Percentiles rank a stretch among this genome's conserved stretches.
Conservation (phyloP, 1,139 yeast species). For the Spencermartinsiella ligniputridi region DNA sequence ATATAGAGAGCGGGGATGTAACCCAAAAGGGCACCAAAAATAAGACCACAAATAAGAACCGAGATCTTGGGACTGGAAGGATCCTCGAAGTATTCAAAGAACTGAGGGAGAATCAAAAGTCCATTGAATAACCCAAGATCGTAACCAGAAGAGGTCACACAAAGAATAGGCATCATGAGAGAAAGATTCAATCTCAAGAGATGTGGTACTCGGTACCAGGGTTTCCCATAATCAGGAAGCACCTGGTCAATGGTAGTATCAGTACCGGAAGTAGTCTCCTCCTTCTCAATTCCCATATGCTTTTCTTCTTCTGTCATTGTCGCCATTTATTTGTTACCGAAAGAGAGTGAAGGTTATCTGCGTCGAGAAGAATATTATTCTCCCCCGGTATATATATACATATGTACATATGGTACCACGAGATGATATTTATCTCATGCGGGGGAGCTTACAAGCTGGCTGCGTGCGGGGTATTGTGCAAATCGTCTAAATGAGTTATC, state of each 20-base stretch:
- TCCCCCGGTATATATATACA: too few species aligned
- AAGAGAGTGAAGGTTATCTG: neutral
- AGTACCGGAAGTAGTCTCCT: neutral
- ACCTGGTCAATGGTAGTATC: slow-evolving; percentile 1
- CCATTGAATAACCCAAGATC: slow-evolving; percentile 53
- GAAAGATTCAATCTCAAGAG: slow-evolving; percentile 37
- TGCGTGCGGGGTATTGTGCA: too few species aligned
- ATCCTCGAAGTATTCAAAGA: slow-evolving; percentile 32
- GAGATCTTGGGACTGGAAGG: slow-evolving; percentile 45
- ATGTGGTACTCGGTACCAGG: slow-evolving; percentile 38
- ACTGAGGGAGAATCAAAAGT: slow-evolving; percentile 41
- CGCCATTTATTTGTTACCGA: neutral
- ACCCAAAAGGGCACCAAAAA: slow-evolving; percentile 7
- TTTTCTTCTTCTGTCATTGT: neutral
- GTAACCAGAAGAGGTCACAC: slow-evolving; percentile 48
- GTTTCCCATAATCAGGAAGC: slow-evolving; percentile 28
- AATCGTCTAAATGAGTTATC: too few species aligned
- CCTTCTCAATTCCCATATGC: neutral
- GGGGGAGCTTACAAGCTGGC: too few species aligned
- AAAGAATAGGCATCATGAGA: slow-evolving; percentile 40
- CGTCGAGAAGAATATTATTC: too few species aligned
- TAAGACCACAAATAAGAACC: slow-evolving; percentile 17
- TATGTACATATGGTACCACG: too few species aligned
- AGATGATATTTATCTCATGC: too few species aligned
- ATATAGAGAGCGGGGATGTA: slow-evolving; percentile 23